phyloP scores from a whole-genome alignment of 2,329 filamentous ascomycete species.

The Cladosporium sp. region DNA sequence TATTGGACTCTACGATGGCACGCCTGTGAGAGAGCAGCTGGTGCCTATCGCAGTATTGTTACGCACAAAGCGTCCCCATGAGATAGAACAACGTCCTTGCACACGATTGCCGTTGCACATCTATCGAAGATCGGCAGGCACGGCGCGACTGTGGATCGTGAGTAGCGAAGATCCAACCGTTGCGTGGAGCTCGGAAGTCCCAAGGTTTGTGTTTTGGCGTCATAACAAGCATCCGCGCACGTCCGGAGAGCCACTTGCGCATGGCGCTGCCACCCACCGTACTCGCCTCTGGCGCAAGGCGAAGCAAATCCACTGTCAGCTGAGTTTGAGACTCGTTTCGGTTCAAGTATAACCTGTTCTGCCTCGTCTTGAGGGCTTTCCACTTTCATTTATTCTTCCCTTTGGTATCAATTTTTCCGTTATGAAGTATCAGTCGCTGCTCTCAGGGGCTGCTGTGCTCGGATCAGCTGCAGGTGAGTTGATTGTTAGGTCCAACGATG shows the following conservation, averaged over 20 bases:
- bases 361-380: background rate
- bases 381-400: background rate
- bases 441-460: slow-evolving; percentile 10
- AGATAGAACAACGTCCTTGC: background rate
- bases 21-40: background rate
- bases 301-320: background rate
- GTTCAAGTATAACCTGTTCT: slow-evolving; percentile 3
- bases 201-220: background rate
- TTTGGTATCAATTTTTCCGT: background rate
- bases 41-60: background rate
- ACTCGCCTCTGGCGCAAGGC: background rate
- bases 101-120: background rate
- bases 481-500: background rate
- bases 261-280: background rate
- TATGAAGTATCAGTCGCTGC: slow-evolving; percentile 4
- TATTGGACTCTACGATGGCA: background rate
- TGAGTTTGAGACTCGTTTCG: background rate
- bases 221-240: slow-evolving; percentile 10
- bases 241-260: slow-evolving; percentile 8
- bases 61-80: background rate
- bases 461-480: slow-evolving; percentile 1
- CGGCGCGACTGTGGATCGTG: background rate
- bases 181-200: background rate
- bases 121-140: background rate
- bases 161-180: background rate